These are phyloP conservation scores for Cytospora mali DNA, from an alignment of 2,329 filamentous ascomycete species.

Conservation along the genomic window DNA sequence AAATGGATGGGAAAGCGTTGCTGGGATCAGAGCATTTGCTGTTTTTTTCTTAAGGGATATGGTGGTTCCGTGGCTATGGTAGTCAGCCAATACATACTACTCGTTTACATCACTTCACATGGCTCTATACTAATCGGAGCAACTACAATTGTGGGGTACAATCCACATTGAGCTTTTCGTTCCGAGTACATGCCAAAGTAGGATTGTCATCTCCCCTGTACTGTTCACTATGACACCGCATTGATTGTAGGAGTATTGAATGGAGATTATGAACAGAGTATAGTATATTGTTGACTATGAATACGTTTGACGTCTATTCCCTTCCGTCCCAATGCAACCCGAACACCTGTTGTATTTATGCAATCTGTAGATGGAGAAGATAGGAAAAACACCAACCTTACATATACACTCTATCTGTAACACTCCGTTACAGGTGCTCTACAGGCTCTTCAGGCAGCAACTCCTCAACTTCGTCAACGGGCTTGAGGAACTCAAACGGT, in stretches of 20 bases:
- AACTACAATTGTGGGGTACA: not conserved
- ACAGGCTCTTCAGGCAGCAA: constrained; percentile 82
- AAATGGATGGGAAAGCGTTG: constrained; percentile 21
- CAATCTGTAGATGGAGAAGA: constrained; percentile 5
- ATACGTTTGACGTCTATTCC: not conserved
- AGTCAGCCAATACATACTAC: not conserved
- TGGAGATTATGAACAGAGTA: not conserved
- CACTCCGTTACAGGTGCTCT: constrained; percentile 57
- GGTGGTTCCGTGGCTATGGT: not conserved
- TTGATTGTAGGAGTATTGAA: not conserved
- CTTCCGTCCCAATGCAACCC: not conserved
- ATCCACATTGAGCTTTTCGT: not conserved
- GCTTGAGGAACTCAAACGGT: constrained; percentile 70
- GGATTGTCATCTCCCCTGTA: not conserved
- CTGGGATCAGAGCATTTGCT: constrained; percentile 5
- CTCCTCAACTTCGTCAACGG: constrained; percentile 59
- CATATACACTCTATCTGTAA: not conserved
- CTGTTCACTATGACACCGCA: not conserved
- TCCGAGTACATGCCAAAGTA: not conserved
- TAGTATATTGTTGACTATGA: too few species aligned
- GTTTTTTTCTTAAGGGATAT: not conserved
- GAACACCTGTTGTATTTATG: constrained; percentile 16
- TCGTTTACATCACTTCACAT: not conserved
- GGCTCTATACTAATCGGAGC: too few species aligned
- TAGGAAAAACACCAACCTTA: not conserved